Evolutionary conservation across 2,329 filamentous ascomycete genomes (phyloP).

Genomic region (Epichloe sp.): DNA sequence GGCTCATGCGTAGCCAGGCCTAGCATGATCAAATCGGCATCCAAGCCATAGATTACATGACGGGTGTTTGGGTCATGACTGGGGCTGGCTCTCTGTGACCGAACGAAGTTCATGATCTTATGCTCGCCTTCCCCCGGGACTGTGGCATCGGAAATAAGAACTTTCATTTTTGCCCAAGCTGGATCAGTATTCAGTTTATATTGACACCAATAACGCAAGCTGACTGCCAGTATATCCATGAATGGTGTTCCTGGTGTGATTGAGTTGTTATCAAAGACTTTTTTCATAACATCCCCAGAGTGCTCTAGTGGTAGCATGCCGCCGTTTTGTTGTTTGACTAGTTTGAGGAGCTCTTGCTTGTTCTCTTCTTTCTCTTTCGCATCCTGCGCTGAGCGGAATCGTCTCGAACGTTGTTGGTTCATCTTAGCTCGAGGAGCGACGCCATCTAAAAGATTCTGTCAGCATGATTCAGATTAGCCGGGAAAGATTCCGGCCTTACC

Average conservation of each 20-base stretch:
- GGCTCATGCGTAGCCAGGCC: conserved; percentile 95
- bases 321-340: conserved; percentile 67
- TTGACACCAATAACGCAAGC: conserved; percentile 89
- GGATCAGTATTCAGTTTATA: conserved; percentile 98
- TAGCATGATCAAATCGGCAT: conserved; percentile 98
- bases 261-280: conserved; percentile 77
- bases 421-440: conserved; percentile 97
- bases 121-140: conserved; percentile 95
- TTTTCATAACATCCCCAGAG: conserved; percentile 55
- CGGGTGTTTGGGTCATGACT: conserved; percentile 93
- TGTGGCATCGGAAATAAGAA: conserved; percentile 96
- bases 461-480: conserved; percentile 10
- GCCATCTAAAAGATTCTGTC: conserved; percentile 49
- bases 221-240: conserved; percentile 88
- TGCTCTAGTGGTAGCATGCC: conserved; percentile 49
- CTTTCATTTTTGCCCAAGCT: conserved; percentile 83
- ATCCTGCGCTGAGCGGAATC: conserved; percentile 88
- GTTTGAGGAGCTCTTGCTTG: conserved; percentile 74
- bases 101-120: conserved; percentile 98
- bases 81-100: conserved; percentile 80
- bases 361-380: conserved; percentile 88
- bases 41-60: conserved; percentile 94
- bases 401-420: conserved; percentile 95
- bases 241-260: conserved; percentile 97
- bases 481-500: conserved; percentile 38